Percentiles rank a stretch among this genome's conserved stretches.
Conservation (phyloP, 306 rosid genomes). For the Rosa persica region DNA sequence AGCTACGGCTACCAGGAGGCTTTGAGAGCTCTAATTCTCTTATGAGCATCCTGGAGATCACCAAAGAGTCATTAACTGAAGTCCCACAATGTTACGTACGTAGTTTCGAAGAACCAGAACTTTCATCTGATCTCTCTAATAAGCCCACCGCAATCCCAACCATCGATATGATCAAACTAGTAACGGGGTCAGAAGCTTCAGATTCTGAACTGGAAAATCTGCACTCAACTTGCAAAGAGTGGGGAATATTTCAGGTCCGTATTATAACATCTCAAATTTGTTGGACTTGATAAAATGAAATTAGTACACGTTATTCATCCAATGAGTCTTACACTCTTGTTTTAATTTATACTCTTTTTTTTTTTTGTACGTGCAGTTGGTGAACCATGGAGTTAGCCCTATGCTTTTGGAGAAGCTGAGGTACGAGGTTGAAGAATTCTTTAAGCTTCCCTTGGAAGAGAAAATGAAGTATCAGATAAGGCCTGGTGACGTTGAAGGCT, state of each 20-base stretch:
- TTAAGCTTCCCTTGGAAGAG: constrained; percentile 62
- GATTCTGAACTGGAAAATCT: constrained; percentile 44
- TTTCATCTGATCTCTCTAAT: constrained; percentile 8
- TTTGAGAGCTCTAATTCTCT: constrained; percentile 10
- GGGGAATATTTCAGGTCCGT: constrained; percentile 82
- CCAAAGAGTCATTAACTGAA: constrained; percentile 13
- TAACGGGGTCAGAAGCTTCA: constrained; percentile 5
- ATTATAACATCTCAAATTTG: neutral
- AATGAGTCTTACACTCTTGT: neutral
- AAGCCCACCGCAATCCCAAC: constrained; percentile 43
- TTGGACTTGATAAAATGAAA: neutral
- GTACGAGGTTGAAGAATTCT: constrained; percentile 57
- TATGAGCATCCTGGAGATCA: constrained; percentile 26
- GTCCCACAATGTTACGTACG: constrained; percentile 40
- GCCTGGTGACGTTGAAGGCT: constrained; percentile 70
- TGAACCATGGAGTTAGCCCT: constrained; percentile 70
- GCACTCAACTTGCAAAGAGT: constrained; percentile 59
- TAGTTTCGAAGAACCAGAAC: constrained; percentile 30
- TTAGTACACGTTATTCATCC: neutral
- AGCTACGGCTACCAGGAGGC: neutral
- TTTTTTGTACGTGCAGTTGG: constrained; percentile 39
- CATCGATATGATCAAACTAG: constrained; percentile 46
- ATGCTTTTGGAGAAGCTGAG: constrained; percentile 45
- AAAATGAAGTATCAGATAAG: constrained; percentile 50
- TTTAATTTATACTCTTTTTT: no score